These are phyloP conservation scores for Tolypocladium pustulatum DNA, from an alignment of 2,329 filamentous ascomycete genomes.

Conservation along the genomic window DNA sequence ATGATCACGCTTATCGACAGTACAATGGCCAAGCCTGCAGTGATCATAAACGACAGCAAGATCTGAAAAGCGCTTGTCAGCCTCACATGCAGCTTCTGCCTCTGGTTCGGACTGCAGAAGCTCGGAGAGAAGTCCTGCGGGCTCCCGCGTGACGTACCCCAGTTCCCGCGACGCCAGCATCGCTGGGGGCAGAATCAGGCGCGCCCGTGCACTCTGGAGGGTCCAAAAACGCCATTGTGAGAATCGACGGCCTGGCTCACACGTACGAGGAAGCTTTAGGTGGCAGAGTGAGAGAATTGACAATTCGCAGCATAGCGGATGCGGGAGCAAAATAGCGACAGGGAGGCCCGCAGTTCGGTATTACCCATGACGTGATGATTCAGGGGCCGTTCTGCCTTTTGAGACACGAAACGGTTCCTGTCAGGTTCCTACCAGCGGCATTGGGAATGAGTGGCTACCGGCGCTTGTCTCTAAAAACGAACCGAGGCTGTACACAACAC, in stretches of 20 bases:
- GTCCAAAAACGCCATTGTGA: constrained; percentile 1
- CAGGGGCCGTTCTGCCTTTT: neutral
- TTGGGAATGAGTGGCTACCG: neutral
- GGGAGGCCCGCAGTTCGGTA: neutral
- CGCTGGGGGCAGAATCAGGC: constrained; percentile 33
- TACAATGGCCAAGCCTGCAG: constrained; percentile 44
- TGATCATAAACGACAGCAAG: constrained; percentile 56
- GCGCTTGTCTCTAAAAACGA: neutral
- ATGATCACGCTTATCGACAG: constrained; percentile 47
- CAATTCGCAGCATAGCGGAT: neutral
- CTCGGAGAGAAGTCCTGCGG: constrained; percentile 9
- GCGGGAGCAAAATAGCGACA: neutral
- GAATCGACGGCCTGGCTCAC: neutral
- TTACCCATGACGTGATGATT: neutral
- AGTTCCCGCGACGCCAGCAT: constrained; percentile 47
- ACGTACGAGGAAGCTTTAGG: neutral
- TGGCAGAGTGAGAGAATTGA: neutral
- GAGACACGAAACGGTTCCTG: neutral
- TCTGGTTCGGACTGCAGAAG: neutral
- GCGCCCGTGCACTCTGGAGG: constrained; percentile 28
- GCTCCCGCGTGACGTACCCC: constrained; percentile 26
- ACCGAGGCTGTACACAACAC: neutral
- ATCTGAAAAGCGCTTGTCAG: constrained; percentile 26
- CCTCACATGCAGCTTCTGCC: neutral
- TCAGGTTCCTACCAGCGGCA: neutral